phyloP scores from a whole-genome alignment of 2,329 filamentous ascomycete species.

The Colletotrichum gigasporum region DNA sequence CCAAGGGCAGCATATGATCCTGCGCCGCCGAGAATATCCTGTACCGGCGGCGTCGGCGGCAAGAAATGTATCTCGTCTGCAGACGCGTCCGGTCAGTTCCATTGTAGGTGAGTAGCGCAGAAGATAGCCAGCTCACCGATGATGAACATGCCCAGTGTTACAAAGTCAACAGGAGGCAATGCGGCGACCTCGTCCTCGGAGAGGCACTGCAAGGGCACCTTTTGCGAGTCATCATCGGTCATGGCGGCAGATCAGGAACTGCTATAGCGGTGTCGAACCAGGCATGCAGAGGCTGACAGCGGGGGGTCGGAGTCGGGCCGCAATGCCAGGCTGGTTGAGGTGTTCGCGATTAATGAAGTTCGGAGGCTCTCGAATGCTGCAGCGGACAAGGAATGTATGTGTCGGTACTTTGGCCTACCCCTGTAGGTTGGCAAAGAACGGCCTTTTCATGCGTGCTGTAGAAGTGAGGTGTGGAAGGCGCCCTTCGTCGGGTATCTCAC shows the following conservation, averaged over 20 bases:
- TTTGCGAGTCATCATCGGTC: constrained; percentile 2
- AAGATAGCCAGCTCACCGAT: constrained; percentile 61
- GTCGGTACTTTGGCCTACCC: no score
- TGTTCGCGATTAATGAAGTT: no score
- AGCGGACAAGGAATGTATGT: no score
- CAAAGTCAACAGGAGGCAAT: constrained; percentile 64
- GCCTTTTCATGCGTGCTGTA: no score
- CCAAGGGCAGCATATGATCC: constrained; percentile 89
- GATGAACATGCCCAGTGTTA: constrained; percentile 79
- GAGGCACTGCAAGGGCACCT: not conserved
- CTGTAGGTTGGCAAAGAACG: no score
- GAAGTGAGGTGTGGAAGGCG: no score
- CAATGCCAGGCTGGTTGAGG: not conserved
- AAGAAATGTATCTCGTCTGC: constrained; percentile 93
- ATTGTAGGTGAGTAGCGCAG: not conserved
- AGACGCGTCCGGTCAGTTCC: not conserved
- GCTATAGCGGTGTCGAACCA: no score
- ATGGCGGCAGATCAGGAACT: not conserved
- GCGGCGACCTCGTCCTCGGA: constrained; percentile 42
- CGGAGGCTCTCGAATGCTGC: no score
- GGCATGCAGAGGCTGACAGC: no score
- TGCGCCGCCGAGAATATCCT: constrained; percentile 86
- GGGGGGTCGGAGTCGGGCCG: not conserved
- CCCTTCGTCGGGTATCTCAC: no score
- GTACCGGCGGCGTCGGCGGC: constrained; percentile 73